Percentiles rank a stretch among this genome's conserved stretches.
phyloP scores from a whole-genome alignment of 768 basidiomycete species.

The Trametes sanguinea region DNA sequence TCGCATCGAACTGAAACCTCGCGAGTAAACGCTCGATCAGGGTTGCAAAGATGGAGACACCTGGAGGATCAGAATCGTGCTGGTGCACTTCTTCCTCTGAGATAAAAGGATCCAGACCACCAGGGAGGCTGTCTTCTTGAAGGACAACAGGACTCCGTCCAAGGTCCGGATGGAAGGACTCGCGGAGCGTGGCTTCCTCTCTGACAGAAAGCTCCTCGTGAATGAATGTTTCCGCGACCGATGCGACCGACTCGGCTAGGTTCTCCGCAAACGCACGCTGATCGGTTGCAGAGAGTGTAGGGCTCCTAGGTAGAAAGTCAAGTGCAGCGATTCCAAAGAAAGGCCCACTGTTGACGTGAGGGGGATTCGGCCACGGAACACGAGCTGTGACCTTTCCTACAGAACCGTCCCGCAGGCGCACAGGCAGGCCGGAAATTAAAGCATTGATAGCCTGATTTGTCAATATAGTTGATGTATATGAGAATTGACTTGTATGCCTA shows the following conservation, averaged over 20 bases:
- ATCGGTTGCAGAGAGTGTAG: conserved; percentile 24
- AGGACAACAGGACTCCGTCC: conserved; percentile 25
- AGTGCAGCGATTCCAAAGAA: conserved; percentile 65
- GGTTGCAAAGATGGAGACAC: conserved; percentile 78
- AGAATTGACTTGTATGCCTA: conserved; percentile 39
- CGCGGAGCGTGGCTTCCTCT: conserved; percentile 71
- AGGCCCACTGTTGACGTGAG: conserved; percentile 72
- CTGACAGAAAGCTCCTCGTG: conserved; percentile 74
- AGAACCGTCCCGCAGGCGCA: conserved; percentile 69
- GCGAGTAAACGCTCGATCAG: conserved; percentile 79
- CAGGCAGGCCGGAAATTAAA: conserved; percentile 62
- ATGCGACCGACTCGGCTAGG: conserved; percentile 77
- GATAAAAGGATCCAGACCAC: conserved; percentile 63
- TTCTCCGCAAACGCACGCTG: conserved; percentile 35
- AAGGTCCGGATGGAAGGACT: conserved; percentile 60
- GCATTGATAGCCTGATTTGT: conserved; percentile 75
- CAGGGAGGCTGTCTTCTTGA: conserved; percentile 55
- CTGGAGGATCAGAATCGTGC: conserved; percentile 62
- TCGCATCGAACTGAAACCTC: conserved; percentile 75
- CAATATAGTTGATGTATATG: conserved; percentile 22
- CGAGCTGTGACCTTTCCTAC: conserved; percentile 75
- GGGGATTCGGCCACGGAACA: conserved; percentile 86
- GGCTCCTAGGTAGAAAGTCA: conserved; percentile 56
- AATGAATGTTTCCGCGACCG: conserved; percentile 85
- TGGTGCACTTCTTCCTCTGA: conserved; percentile 43